Evolutionary conservation across 1,284 basidiomycete species (phyloP).

Genomic region (Chalciporus sp.): DNA sequence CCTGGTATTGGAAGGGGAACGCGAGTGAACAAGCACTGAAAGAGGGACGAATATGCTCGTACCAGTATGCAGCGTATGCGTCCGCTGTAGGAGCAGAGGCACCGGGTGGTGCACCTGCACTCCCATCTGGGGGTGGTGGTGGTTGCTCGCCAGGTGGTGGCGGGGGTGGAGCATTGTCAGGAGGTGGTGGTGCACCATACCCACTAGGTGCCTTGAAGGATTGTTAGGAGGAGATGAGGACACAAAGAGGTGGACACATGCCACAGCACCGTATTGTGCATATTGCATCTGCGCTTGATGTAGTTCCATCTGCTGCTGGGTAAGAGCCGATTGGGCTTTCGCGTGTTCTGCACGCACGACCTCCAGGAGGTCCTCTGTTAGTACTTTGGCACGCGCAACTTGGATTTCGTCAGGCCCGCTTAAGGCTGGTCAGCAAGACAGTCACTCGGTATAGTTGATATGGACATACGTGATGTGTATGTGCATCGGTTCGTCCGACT

Average conservation of each 20-base stretch:
- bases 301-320: slow-evolving; percentile 80
- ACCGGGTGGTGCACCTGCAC: slow-evolving; percentile 41
- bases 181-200: slow-evolving; percentile 63
- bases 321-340: slow-evolving; percentile 66
- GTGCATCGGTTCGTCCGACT: slow-evolving; percentile 92
- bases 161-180: slow-evolving; percentile 59
- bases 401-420: slow-evolving; percentile 90
- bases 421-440: neutral
- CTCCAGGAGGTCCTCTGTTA: slow-evolving; percentile 87
- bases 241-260: slow-evolving; percentile 42
- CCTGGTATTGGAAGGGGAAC: slow-evolving; percentile 43
- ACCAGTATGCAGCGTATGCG: slow-evolving; percentile 75
- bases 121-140: slow-evolving; percentile 56
- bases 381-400: slow-evolving; percentile 82
- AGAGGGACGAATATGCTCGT: slow-evolving; percentile 18
- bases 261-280: slow-evolving; percentile 67
- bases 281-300: slow-evolving; percentile 80
- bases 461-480: slow-evolving; percentile 85
- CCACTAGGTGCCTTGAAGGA: slow-evolving; percentile 11
- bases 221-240: no score
- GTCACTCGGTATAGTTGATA: neutral
- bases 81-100: slow-evolving; percentile 53
- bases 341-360: slow-evolving; percentile 86
- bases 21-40: neutral
- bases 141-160: slow-evolving; percentile 64